Base-by-base conservation (phyloP, 1,284 basidiomycete species). In the Cystobasidiaceae sp. region DNA sequence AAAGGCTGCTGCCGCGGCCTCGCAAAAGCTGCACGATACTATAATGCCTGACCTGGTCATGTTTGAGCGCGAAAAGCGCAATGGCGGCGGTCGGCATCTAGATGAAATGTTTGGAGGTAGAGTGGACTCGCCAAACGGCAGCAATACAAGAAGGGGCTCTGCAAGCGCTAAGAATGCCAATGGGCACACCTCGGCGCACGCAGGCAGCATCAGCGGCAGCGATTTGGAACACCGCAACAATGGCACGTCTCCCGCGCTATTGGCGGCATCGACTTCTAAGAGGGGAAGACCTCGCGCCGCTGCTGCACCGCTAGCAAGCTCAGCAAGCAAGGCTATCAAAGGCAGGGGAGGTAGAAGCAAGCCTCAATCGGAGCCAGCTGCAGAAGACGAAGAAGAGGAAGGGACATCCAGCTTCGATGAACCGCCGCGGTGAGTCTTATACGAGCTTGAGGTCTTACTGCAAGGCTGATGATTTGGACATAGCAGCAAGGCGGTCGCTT, bases 1-100 rank as follows among this genome's bases (percentile, higher is more conserved):
- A 17, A 80, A 78, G 21, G 89, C 89, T 8, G 88, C 89, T 0
- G 80, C 80, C 15, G 84, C 81, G 70, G 89, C 88, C 1, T 80
- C 79, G 3, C 79, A 82, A 69, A 81, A 79, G 69, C 75, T 92
- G 44, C 82, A 81, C 37, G 82, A 87, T 13, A 82, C 81, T 68
- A 78, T 89, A 66, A 89, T 90, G 84, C 86, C 87, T 0, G 89
- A 92, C 71, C 79, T 89, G 9, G 71, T 84, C 48, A 81, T 78
- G 65, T 90, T 81, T 70, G 83, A 89, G 75, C 82, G 82, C 71
- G 84, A 89, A 76, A 80, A 82, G 77, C 82, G 82, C 70, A 50
- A 64, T 17, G 55, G 55, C 5, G 51, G 23, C 23, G 62, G 44
- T 48, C 66, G 68, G 58, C 58, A 58, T 7, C 28, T 60, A n/a